Evolutionary conservation across 441 rosid genomes (phyloP).

Genomic region (Syzygium syzygioides): DNA sequence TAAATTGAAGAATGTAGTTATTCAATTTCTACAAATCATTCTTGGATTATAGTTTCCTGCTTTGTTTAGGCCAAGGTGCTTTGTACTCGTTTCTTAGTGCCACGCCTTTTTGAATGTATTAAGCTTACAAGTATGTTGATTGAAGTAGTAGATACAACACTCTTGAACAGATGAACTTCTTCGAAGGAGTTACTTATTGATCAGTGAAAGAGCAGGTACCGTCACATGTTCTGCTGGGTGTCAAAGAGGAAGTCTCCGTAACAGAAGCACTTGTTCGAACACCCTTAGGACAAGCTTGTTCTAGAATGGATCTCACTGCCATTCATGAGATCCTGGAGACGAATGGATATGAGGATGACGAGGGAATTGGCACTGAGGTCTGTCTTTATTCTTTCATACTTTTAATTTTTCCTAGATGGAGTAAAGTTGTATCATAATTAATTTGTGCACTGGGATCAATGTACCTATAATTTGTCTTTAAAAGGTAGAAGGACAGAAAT

Average conservation of each 20-base stretch:
- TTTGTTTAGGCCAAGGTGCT: background rate
- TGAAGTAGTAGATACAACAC: background rate
- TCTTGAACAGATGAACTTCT: background rate
- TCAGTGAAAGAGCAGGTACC: slow-evolving; percentile 27
- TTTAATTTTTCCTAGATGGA: background rate
- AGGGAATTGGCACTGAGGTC: slow-evolving; percentile 72
- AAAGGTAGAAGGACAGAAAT: background rate
- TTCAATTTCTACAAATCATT: background rate
- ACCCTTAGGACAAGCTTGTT: slow-evolving; percentile 61
- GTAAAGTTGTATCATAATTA: background rate
- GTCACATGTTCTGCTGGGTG: slow-evolving; percentile 51
- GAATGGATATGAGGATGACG: slow-evolving; percentile 66
- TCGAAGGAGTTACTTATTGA: background rate
- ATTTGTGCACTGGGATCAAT: background rate
- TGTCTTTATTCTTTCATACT: background rate
- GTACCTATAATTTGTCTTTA: background rate
- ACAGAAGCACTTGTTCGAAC: slow-evolving; percentile 38
- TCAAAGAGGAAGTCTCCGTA: slow-evolving; percentile 34
- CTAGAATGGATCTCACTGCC: slow-evolving; percentile 62
- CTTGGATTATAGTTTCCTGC: background rate
- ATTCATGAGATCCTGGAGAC: slow-evolving; percentile 54
- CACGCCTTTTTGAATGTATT: background rate
- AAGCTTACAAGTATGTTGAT: background rate
- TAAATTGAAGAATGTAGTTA: background rate
- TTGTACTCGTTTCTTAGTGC: background rate